A percentile compares a stretch with the other conserved stretches of the same genome.
These are phyloP conservation scores for Pyrenochaeta sp. DNA, from an alignment of 2,329 filamentous ascomycete species.

Conservation along the genomic window DNA sequence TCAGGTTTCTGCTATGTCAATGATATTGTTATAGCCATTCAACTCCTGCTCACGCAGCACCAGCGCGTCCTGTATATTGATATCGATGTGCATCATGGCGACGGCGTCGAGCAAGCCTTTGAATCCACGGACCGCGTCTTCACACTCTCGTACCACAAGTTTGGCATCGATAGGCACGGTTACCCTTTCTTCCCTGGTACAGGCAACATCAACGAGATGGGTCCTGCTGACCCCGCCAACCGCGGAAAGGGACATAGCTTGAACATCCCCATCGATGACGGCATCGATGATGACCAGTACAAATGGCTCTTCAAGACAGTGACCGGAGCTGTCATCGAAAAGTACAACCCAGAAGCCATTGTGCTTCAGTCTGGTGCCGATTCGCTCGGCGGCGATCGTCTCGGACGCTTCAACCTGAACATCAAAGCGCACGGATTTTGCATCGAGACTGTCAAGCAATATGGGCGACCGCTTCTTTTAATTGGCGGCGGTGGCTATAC, in stretches of 20 bases:
- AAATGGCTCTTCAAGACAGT: conserved; percentile 83
- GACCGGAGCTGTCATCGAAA: conserved; percentile 78
- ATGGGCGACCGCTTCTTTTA: conserved; percentile 82
- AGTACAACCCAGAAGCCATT: conserved; percentile 89
- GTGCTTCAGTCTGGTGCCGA: conserved; percentile 96
- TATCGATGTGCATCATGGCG: conserved; percentile 91
- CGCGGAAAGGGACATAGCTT: conserved; percentile 87
- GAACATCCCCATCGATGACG: conserved; percentile 89
- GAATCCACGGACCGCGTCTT: conserved; percentile 89
- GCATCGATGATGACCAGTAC: conserved; percentile 92
- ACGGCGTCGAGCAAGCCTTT: conserved; percentile 91
- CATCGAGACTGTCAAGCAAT: conserved; percentile 85
- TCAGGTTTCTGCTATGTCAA: conserved; percentile 99
- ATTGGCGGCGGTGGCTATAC: conserved; percentile 97
- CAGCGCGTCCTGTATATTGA: conserved; percentile 93
- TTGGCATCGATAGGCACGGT: conserved; percentile 70
- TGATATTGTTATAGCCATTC: conserved; percentile 93
- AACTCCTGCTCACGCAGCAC: conserved; percentile 83
- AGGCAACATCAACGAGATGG: conserved; percentile 85
- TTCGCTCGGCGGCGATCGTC: conserved; percentile 88
- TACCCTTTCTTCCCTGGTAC: conserved; percentile 86
- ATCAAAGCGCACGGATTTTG: conserved; percentile 94
- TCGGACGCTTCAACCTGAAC: conserved; percentile 96
- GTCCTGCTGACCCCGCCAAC: conserved; percentile 82
- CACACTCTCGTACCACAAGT: conserved; percentile 97